Evolutionary conservation across 2,329 filamentous ascomycete genomes (phyloP).

Genomic region (Diaporthe caulivora): DNA sequence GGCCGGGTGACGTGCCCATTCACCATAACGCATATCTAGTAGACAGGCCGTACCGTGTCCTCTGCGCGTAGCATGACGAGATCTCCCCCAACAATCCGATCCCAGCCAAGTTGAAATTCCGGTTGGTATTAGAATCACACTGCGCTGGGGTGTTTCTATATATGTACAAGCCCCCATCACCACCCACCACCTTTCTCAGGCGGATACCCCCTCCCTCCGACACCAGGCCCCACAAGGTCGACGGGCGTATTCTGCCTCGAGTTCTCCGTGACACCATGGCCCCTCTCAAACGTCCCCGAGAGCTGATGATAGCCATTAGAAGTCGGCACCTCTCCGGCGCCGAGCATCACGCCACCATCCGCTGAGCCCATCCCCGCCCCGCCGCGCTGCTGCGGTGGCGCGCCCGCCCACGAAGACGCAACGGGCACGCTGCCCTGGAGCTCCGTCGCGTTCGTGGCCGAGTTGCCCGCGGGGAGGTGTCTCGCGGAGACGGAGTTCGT

Average conservation of each 20-base stretch:
- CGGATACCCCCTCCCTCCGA: background rate
- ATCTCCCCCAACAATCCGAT: background rate
- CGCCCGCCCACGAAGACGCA: background rate
- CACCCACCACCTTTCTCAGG: background rate
- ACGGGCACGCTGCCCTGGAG: slow-evolving; percentile 16
- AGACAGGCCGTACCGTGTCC: background rate
- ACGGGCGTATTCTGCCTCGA: slow-evolving; percentile 33
- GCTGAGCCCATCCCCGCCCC: background rate
- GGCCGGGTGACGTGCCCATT: too few relatives aligned
- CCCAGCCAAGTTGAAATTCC: accelerated
- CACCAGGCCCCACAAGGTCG: slow-evolving; percentile 14
- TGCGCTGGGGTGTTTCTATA: accelerated
- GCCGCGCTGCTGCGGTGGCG: background rate
- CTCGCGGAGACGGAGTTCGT: background rate
- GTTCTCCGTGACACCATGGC: background rate
- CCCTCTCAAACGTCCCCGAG: background rate
- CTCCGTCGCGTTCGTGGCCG: background rate
- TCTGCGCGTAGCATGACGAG: background rate
- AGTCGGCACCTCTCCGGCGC: slow-evolving; percentile 7
- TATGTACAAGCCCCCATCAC: background rate
- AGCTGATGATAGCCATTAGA: slow-evolving; percentile 29
- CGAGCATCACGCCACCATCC: background rate
- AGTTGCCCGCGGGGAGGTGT: background rate
- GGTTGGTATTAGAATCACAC: background rate
- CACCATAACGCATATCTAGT: background rate